Evolutionary conservation across 1,139 yeast genomes (phyloP).

Genomic region (Blastobotrys niveus): DNA sequence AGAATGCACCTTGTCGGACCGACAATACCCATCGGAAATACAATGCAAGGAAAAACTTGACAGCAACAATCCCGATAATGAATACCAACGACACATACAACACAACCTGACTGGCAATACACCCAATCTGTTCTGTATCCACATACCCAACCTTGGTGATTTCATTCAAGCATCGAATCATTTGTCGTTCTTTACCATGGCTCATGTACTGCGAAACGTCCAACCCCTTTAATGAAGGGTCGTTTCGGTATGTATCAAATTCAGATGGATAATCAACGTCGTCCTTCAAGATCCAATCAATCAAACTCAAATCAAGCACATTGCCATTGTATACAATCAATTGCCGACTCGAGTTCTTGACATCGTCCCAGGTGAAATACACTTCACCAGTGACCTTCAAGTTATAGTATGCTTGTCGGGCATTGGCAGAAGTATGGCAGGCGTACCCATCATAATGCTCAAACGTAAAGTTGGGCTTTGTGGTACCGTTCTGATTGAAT

Average conservation of each 20-base stretch:
- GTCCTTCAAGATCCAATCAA: slow-evolving; percentile 65
- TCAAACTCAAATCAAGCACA: slow-evolving; percentile 72
- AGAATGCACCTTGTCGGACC: slow-evolving; percentile 72
- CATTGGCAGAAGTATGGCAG: slow-evolving; percentile 72
- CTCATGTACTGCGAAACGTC: slow-evolving; percentile 78
- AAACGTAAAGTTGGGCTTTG: slow-evolving; percentile 53
- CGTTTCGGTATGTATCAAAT: slow-evolving; percentile 58
- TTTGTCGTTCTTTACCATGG: slow-evolving; percentile 58
- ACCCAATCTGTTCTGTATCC: slow-evolving; percentile 90
- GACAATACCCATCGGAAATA: slow-evolving; percentile 82
- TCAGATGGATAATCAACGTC: slow-evolving; percentile 68
- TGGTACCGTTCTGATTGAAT: slow-evolving; percentile 63
- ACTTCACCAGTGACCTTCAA: slow-evolving; percentile 66
- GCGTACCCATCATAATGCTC: slow-evolving; percentile 76
- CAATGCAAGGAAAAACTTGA: slow-evolving; percentile 78
- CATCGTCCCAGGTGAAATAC: slow-evolving; percentile 85
- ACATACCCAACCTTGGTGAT: slow-evolving; percentile 82
- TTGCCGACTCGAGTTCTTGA: slow-evolving; percentile 63
- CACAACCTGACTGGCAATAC: slow-evolving; percentile 84
- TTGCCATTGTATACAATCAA: slow-evolving; percentile 83
- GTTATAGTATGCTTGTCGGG: slow-evolving; percentile 62
- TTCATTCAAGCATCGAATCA: slow-evolving; percentile 82
- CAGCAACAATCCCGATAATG: slow-evolving; percentile 70
- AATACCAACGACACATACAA: slow-evolving; percentile 74
- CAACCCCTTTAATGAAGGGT: slow-evolving; percentile 56